These are phyloP conservation scores for Boletus semigastroideus DNA, from an alignment of 1,284 basidiomycete species.

Conservation along the genomic window DNA sequence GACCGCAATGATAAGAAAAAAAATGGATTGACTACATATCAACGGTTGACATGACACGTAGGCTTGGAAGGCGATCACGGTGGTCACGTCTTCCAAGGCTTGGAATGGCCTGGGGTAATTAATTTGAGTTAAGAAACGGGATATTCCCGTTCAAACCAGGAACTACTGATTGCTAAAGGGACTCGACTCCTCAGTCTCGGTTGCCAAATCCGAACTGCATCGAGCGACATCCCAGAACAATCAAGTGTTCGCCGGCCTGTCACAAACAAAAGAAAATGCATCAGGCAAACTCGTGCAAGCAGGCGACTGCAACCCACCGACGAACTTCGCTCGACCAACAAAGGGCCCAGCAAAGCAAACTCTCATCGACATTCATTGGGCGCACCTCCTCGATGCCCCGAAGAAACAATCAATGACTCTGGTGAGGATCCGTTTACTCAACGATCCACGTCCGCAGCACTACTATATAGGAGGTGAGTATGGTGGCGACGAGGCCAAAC, in stretches of 20 bases:
- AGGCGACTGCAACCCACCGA: slow-evolving; percentile 9
- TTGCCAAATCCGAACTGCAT: slow-evolving; percentile 1
- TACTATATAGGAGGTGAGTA: background rate
- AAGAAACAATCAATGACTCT: no score
- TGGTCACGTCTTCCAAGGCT: slow-evolving; percentile 21
- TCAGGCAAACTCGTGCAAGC: slow-evolving; percentile 1
- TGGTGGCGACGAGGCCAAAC: background rate
- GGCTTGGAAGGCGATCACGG: slow-evolving; percentile 20
- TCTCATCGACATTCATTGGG: slow-evolving; percentile 23
- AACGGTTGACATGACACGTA: slow-evolving; percentile 37
- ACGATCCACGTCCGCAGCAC: slow-evolving; percentile 19
- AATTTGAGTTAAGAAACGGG: slow-evolving; percentile 34
- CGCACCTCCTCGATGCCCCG: slow-evolving; percentile 12
- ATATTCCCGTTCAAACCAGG: slow-evolving; percentile 23
- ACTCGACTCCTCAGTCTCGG: slow-evolving; percentile 2
- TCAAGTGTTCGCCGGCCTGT: slow-evolving; percentile 16
- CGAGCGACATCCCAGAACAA: slow-evolving; percentile 6
- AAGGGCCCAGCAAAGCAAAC: slow-evolving; percentile 21
- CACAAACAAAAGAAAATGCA: no score
- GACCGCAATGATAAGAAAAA: background rate
- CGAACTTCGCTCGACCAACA: slow-evolving; percentile 23
- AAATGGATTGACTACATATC: slow-evolving; percentile 31
- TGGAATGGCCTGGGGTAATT: slow-evolving; percentile 37
- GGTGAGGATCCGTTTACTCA: slow-evolving; percentile 11
- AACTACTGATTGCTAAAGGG: slow-evolving; percentile 15